phyloP scores from a whole-genome alignment of 2,329 filamentous ascomycete species.

The Phaeosphaeriaceae sp. region DNA sequence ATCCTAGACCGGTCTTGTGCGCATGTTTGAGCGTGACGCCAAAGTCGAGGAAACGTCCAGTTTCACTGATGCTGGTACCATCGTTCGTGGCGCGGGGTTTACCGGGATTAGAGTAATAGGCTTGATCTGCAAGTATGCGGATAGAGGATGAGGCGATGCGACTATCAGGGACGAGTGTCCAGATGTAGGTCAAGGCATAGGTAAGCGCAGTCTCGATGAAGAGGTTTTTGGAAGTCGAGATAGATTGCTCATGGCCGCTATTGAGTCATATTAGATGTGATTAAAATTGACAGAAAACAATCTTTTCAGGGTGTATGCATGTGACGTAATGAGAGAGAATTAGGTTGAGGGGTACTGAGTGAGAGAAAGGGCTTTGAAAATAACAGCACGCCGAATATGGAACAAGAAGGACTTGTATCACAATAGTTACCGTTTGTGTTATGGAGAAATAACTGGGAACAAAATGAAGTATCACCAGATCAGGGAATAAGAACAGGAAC shows the following conservation, averaged over 20 bases:
- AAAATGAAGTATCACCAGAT: slow-evolving; percentile 13
- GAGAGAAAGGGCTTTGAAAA: neutral
- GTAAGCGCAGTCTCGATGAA: slow-evolving; percentile 92
- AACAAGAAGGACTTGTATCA: neutral
- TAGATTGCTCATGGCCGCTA: slow-evolving; percentile 48
- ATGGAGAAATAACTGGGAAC: too few species aligned
- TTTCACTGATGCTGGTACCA: slow-evolving; percentile 12
- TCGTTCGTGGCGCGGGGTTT: too few species aligned
- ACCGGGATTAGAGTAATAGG: slow-evolving; percentile 79
- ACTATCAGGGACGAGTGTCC: slow-evolving; percentile 53
- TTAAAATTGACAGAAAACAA: neutral
- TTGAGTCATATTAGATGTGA: slow-evolving; percentile 2
- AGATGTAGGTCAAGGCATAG: slow-evolving; percentile 86
- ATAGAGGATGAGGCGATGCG: slow-evolving; percentile 73
- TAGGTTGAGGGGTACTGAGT: neutral
- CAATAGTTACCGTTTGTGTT: neutral
- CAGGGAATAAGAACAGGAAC: slow-evolving; percentile 7
- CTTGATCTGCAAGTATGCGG: slow-evolving; percentile 90
- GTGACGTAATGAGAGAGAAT: slow-evolving; percentile 1
- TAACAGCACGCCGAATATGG: neutral
- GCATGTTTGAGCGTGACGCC: slow-evolving; percentile 75
- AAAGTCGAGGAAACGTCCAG: slow-evolving; percentile 75
- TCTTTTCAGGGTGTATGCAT: neutral
- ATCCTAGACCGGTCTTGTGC: slow-evolving; percentile 95
- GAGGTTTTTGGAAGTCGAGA: slow-evolving; percentile 66